A percentile compares a stretch with the other conserved stretches of the same genome.
These are phyloP conservation scores for Globisporangium cylindrosporum DNA, from an alignment of 352 stramenopile species.

Conservation along the genomic window DNA sequence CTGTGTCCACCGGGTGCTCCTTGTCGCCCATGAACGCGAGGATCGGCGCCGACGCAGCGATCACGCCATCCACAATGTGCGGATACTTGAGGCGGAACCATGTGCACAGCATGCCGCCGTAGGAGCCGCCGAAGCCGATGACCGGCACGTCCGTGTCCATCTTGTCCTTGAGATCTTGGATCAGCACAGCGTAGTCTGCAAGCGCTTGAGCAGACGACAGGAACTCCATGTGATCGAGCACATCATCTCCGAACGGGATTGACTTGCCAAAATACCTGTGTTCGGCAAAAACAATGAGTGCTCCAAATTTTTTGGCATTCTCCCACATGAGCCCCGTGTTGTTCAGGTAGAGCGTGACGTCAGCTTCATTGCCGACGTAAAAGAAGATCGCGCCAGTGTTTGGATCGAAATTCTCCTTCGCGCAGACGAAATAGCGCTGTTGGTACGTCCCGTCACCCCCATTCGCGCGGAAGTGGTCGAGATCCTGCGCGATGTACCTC, in stretches of 20 bases:
- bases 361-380: neutral
- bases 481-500: slow-evolving; percentile 64
- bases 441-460: slow-evolving; percentile 51
- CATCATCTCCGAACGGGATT: slow-evolving; percentile 49
- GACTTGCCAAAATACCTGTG: slow-evolving; percentile 79
- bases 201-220: slow-evolving; percentile 82
- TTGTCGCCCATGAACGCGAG: slow-evolving; percentile 48
- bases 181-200: slow-evolving; percentile 64
- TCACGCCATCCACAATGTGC: slow-evolving; percentile 59
- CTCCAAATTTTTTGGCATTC: slow-evolving; percentile 11
- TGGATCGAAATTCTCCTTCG: neutral
- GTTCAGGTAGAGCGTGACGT: neutral
- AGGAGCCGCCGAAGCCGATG: slow-evolving; percentile 74
- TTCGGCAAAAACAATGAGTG: slow-evolving; percentile 71
- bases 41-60: slow-evolving; percentile 65
- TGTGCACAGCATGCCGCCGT: slow-evolving; percentile 73
- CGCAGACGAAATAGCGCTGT: slow-evolving; percentile 89
- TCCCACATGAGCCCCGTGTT: slow-evolving; percentile 5
- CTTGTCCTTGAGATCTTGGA: slow-evolving; percentile 42
- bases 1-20: slow-evolving; percentile 34
- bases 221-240: slow-evolving; percentile 64
- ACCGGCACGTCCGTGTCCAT: slow-evolving; percentile 43
- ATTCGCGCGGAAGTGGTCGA: slow-evolving; percentile 69
- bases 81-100: slow-evolving; percentile 80
- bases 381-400: slow-evolving; percentile 11